A percentile compares a stretch with the other conserved stretches of the same genome.
phyloP scores from a whole-genome alignment of 1,139 yeast genomes.

The Nakaseomyces uthaithaninus region DNA sequence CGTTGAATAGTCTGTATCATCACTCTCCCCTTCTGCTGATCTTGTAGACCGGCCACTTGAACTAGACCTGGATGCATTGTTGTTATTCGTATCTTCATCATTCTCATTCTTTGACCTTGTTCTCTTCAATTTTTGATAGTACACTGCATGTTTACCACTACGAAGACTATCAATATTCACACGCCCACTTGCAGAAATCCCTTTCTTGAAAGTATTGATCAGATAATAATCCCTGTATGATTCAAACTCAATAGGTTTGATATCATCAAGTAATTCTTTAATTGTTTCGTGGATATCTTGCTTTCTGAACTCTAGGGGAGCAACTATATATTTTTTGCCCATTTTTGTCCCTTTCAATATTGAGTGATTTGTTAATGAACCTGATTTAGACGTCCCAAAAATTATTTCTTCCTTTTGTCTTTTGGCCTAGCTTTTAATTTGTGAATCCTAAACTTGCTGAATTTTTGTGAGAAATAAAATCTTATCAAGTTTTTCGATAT shows the following conservation, averaged over 20 bases:
- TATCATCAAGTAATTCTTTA: constrained; percentile 10
- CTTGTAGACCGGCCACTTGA: constrained; percentile 1
- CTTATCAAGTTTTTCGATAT: no score
- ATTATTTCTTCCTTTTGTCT: no score
- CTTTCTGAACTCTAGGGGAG: constrained; percentile 4
- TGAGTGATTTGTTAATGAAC: not conserved
- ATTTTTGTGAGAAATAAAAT: no score
- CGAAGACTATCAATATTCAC: constrained; percentile 27
- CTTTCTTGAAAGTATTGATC: constrained; percentile 26
- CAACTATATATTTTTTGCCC: constrained; percentile 1
- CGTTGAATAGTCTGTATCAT: constrained; percentile 7
- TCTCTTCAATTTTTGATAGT: constrained; percentile 19
- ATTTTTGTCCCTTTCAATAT: not conserved
- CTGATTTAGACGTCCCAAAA: no score
- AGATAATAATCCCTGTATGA: constrained; percentile 29
- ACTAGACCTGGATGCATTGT: constrained; percentile 1
- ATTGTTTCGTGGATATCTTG: constrained; percentile 7
- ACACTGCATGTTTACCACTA: constrained; percentile 23
- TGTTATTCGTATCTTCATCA: not conserved
- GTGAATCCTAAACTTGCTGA: no score
- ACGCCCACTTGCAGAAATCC: constrained; percentile 30
- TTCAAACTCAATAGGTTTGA: constrained; percentile 30
- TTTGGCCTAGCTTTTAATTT: no score
- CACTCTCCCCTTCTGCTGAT: constrained; percentile 3
- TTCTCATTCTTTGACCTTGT: not conserved